phyloP scores from a whole-genome alignment of 495 filamentous ascomycete genomes.

The Oleoguttula mirabilis region DNA sequence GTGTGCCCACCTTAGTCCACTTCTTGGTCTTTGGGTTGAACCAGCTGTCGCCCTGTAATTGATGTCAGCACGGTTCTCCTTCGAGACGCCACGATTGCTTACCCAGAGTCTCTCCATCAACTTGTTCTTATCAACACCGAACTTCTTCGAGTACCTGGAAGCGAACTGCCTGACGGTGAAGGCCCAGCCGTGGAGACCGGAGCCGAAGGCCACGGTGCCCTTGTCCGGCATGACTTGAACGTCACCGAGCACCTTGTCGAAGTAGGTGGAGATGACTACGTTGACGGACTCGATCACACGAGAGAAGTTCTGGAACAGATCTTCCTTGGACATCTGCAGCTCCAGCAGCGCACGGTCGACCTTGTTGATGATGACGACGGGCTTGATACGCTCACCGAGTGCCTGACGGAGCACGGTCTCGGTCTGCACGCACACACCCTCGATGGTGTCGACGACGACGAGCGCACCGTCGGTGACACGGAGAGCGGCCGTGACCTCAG shows the following conservation, averaged over 20 bases:
- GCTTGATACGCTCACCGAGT: slow-evolving; percentile 99
- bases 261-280: slow-evolving; percentile 98
- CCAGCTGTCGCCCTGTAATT: slow-evolving; percentile 79
- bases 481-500: slow-evolving; percentile 97
- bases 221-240: slow-evolving; percentile 94
- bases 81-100: slow-evolving; percentile 26
- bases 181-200: slow-evolving; percentile 98
- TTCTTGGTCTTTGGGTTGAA: slow-evolving; percentile 99
- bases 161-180: slow-evolving; percentile 99
- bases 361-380: slow-evolving; percentile 99
- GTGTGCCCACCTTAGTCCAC: slow-evolving; percentile 75
- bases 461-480: slow-evolving; percentile 99
- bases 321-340: slow-evolving; percentile 95
- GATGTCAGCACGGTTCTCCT: slow-evolving; percentile 5
- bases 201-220: slow-evolving; percentile 97
- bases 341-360: slow-evolving; percentile 98
- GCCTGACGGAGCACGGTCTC: slow-evolving; percentile 99
- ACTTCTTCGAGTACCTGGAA: slow-evolving; percentile 95
- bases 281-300: slow-evolving; percentile 99
- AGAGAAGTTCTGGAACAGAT: slow-evolving; percentile 98
- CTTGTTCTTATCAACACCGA: slow-evolving; percentile 97
- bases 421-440: slow-evolving; percentile 99
- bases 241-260: slow-evolving; percentile 93
- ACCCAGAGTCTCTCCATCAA: slow-evolving; percentile 99
- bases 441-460: slow-evolving; percentile 98